Evolutionary conservation across 1,139 yeast species (phyloP), one percentile per base, ranked within the genome.

Genomic region (Lodderomyces theae): DNA sequence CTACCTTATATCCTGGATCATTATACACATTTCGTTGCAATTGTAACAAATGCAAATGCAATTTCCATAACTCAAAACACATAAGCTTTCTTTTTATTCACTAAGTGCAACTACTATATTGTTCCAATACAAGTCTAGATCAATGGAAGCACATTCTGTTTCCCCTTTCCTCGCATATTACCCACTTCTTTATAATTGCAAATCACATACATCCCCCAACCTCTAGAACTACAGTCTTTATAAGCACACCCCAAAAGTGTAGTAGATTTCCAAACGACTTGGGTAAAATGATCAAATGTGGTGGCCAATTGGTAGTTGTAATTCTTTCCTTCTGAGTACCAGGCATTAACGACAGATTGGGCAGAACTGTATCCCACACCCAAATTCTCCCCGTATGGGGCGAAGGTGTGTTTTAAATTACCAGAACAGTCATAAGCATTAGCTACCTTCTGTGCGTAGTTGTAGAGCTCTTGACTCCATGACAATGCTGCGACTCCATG

Each of bases 311-410:
- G 46, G 64, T 67, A 84, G 65, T 79, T 69, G 70, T 86, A 87
- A 40, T 61, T 49, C 4, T 54, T 44, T 50, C 81, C 82, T 68
- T 87, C 96, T 49, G 72, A 64, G 72, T 86, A 88, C 97, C 96
- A 88, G 42, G 90, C 95, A 34, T 77, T 74, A 43, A 86, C 79
- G 35, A 87, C 85, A 33, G 74, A 80, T 11, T 73, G 64, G 16
- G 62, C 68, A 26, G 71, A 61, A 33, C 72, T 48, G 63, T 71
- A 76, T 44, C 96, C 96, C 41, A 77, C 66, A 37, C 94, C 96
- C 58, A 89, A 74, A 74, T 88, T 89, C 66, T 89, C 96, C 57
- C 96, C 96, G 66, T 80, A 84, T 40, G 72, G 67, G 42, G 90
- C 90, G 42, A 84, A 85, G 41, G 92, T 78, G 67, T 88, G 96